Base-by-base conservation (phyloP, 2,329 filamentous ascomycete species). In the Cladosporium sp. region DNA sequence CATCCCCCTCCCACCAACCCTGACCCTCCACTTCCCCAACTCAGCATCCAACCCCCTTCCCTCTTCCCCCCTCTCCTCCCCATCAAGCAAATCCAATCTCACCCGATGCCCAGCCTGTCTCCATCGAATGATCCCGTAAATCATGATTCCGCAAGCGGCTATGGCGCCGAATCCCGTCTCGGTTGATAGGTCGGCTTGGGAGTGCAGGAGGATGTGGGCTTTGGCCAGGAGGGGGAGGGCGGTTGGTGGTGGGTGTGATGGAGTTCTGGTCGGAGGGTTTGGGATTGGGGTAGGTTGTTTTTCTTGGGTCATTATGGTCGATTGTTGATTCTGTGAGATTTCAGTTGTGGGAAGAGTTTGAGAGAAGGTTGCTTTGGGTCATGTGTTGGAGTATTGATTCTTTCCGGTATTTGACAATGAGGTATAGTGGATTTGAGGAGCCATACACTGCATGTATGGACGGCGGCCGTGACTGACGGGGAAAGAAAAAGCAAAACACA, bases 191-290 rank as follows among this genome's bases (percentile, higher is more conserved):
- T 36, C 20, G 5, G 32, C 29, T n/a, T 20, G 7, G 2, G 42
- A 22, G 30, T 32, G 42, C 27, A 35, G 32, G 19, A 45, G 42
- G 20, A 36, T 36, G 42, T 45, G 42, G 6, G 42, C 42, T 30
- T 33, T 33, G 30, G 30, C 30, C 13, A 33, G 30, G 30, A 33
- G 30, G 11, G 30, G n/a, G 30, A 33, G 30, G 30, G 30, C 5
- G 30, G 22, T 27, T 27, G 22, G 9, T 27, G 22, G 22, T 27
- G 22, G 22, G 22, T 27, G 22, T 27, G 22, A 27, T 4, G 22
- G 22, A 9, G 22, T 27, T 27, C n/a, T n/a, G n/a, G n/a, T n/a
- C n/a, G n/a, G n/a, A n/a, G 22, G 22, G 22, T 27, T 27, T 27
- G 22, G 22, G 22, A 27, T 27, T 9, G 22, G 22, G 22, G 22